A percentile compares a stretch with the other conserved stretches of the same genome.
These are phyloP conservation scores for Phytophthora podocarpi DNA, from an alignment of 352 stramenopile species.

Conservation along the genomic window DNA sequence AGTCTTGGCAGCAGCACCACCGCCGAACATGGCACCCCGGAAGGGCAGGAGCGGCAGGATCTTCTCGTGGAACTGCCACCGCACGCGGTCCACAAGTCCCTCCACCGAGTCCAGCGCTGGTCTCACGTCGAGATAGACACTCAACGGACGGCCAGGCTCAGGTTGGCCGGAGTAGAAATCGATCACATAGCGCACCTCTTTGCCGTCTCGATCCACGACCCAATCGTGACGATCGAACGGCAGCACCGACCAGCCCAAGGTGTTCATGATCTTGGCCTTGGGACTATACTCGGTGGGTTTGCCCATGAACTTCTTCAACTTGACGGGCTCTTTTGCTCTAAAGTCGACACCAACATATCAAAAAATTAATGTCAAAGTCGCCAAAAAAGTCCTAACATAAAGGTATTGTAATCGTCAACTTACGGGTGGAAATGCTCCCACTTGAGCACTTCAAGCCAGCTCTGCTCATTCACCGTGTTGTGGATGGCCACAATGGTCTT, in stretches of 20 bases:
- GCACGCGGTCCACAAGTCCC: constrained; percentile 72
- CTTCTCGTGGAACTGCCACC: constrained; percentile 84
- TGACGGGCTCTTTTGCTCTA: constrained; percentile 60
- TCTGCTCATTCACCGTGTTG: constrained; percentile 98
- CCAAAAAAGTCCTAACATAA: too few species aligned
- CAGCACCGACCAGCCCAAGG: constrained; percentile 87
- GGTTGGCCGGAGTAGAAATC: constrained; percentile 98
- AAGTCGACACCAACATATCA: neutral
- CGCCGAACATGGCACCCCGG: constrained; percentile 51
- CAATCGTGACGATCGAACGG: constrained; percentile 99
- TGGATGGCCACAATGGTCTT: constrained; percentile 97
- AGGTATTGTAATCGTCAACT: too few species aligned
- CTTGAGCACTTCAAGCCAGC: constrained; percentile 92
- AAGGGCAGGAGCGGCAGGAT: constrained; percentile 77
- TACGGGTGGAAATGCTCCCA: constrained; percentile 88
- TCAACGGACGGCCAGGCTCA: constrained; percentile 76
- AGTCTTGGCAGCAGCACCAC: neutral
- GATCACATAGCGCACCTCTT: constrained; percentile 97
- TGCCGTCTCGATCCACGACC: constrained; percentile 93
- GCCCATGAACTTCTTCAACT: constrained; percentile 95
- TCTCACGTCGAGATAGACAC: constrained; percentile 96
- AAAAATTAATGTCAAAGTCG: too few species aligned
- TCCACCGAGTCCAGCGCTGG: constrained; percentile 94
- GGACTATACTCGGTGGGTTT: constrained; percentile 95
- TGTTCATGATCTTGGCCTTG: constrained; percentile 93